phyloP scores from a whole-genome alignment of 2,329 filamentous ascomycete species.

The Colletotrichum neosansevieriae region DNA sequence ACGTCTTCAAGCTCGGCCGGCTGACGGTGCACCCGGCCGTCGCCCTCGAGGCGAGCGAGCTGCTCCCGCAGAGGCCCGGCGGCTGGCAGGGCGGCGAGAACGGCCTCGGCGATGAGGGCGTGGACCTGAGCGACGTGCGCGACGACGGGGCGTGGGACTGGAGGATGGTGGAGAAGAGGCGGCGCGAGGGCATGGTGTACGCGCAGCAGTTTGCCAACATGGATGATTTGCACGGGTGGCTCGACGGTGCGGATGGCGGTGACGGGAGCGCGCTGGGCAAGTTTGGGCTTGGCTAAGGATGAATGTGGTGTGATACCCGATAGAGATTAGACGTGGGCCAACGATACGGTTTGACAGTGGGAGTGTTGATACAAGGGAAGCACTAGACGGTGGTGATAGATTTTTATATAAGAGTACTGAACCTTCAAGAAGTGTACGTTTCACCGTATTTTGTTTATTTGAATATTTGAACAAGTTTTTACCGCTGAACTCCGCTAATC shows the following conservation, averaged over 20 bases:
- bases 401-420: background rate
- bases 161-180: slow-evolving; percentile 66
- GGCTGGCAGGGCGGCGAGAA: slow-evolving; percentile 67
- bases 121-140: slow-evolving; percentile 52
- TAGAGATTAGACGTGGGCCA: slow-evolving; percentile 16
- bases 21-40: slow-evolving; percentile 87
- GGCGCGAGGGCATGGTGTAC: slow-evolving; percentile 66
- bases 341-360: background rate
- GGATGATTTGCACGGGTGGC: slow-evolving; percentile 64
- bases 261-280: slow-evolving; percentile 63
- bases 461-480: background rate
- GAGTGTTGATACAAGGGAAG: background rate
- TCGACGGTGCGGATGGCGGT: slow-evolving; percentile 66
- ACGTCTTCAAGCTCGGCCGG: slow-evolving; percentile 84
- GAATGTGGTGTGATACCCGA: slow-evolving; percentile 27
- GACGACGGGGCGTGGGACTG: slow-evolving; percentile 66
- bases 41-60: slow-evolving; percentile 75
- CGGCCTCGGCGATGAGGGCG: slow-evolving; percentile 54
- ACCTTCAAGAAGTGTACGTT: background rate
- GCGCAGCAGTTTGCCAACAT: slow-evolving; percentile 68
- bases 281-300: slow-evolving; percentile 56
- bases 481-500: background rate
- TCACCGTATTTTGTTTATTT: background rate
- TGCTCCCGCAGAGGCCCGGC: slow-evolving; percentile 80
- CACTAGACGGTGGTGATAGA: background rate